A percentile compares a stretch with the other conserved stretches of the same genome.
Evolutionary conservation across 169 alveolate genomes (phyloP).

Genomic region (Plasmodium inui): DNA sequence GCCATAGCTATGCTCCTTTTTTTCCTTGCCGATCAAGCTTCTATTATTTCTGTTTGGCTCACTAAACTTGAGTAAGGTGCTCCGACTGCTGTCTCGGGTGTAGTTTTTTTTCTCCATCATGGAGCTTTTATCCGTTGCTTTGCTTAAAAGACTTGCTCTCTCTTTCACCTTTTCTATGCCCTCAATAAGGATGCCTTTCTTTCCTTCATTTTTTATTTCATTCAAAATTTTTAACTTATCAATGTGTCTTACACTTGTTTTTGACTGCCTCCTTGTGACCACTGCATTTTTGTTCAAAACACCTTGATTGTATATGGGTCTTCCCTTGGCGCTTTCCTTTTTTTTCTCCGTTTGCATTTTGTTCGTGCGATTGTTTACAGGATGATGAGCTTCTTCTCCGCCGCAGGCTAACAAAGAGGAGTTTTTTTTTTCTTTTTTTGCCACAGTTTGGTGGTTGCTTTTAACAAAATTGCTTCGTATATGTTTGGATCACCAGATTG

Average conservation of each 20-base stretch:
- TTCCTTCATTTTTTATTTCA: slow-evolving; percentile 1
- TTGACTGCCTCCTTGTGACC: slow-evolving; percentile 5
- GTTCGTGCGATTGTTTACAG: background rate
- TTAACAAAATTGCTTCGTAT: background rate
- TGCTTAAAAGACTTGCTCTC: background rate
- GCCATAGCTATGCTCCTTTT: background rate
- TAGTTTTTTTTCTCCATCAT: background rate
- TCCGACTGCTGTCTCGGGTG: background rate
- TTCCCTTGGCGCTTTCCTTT: background rate
- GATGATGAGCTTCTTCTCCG: background rate
- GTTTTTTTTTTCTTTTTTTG: no score
- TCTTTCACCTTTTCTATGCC: background rate
- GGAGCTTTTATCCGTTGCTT: background rate
- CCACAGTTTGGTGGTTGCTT: background rate
- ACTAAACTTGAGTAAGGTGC: background rate
- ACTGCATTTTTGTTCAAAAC: background rate
- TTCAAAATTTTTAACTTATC: background rate
- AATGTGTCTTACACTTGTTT: slow-evolving; percentile 17
- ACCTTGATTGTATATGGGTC: background rate
- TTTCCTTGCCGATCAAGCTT: background rate
- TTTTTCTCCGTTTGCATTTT: slow-evolving; percentile 10
- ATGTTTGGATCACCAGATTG: background rate
- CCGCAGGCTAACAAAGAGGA: background rate
- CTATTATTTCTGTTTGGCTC: background rate
- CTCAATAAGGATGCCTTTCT: background rate